These are phyloP conservation scores for Hydrangea macrophylla DNA, from an alignment of 148 eudicot species.

Conservation along the genomic window DNA sequence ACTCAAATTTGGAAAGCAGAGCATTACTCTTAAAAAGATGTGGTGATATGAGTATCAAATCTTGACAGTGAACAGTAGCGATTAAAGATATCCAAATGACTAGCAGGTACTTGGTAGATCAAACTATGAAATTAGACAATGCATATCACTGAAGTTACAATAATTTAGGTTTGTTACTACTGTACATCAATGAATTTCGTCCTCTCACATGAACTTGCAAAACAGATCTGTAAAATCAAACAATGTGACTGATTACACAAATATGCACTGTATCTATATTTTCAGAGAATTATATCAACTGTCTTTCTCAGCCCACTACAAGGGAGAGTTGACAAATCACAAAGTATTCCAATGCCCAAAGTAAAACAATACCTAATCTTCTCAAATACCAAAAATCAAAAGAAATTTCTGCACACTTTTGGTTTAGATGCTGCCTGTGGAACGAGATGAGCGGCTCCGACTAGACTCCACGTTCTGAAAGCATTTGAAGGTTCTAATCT, in stretches of 20 bases:
- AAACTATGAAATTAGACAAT: background rate
- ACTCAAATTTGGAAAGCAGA: no score
- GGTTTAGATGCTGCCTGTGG: slow-evolving; percentile 28
- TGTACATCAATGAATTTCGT: background rate
- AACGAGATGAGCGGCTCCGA: slow-evolving; percentile 47
- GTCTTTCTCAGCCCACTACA: background rate
- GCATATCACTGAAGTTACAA: background rate
- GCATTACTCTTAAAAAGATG: no score
- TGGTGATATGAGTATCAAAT: no score
- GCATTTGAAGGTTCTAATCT: slow-evolving; percentile 73
- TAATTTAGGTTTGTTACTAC: no score
- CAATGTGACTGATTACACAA: background rate
- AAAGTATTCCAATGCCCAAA: background rate
- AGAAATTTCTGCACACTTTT: background rate
- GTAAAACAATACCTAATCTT: background rate
- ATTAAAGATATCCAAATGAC: no score
- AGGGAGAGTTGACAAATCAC: background rate
- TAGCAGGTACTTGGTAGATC: background rate
- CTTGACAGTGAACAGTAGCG: no score
- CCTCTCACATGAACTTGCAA: background rate
- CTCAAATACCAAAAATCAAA: background rate
- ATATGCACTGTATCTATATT: background rate
- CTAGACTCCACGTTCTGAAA: slow-evolving; percentile 47
- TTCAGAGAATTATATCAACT: background rate
- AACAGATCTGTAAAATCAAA: background rate